Conservation (phyloP, 2,329 filamentous ascomycete species). For the Balansia obtecta region DNA sequence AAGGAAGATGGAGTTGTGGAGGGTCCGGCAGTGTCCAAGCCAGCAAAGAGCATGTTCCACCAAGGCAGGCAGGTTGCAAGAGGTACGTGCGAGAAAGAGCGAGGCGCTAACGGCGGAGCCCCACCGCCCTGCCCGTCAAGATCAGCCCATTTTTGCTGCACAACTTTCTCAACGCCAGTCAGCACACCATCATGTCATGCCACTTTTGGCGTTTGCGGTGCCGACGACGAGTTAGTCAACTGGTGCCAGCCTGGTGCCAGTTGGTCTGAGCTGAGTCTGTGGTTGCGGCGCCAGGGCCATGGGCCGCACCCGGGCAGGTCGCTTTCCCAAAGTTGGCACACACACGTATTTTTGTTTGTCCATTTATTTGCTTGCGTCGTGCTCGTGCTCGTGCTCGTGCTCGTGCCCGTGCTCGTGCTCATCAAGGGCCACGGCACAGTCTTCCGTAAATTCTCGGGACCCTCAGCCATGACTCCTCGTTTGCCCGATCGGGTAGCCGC, state of each 20-base stretch:
- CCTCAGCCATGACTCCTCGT: background rate
- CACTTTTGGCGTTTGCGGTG: conserved; percentile 17
- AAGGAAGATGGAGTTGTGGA: no score
- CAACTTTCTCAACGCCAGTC: conserved; percentile 16
- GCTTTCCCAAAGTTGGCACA: background rate
- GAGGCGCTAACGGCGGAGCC: conserved; percentile 5
- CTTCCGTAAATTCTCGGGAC: background rate
- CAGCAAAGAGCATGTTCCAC: no score
- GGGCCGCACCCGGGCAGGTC: background rate
- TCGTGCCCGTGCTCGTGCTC: no score
- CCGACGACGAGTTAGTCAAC: background rate
- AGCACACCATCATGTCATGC: conserved; percentile 22
- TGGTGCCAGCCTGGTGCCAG: conserved; percentile 2
- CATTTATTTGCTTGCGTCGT: no score
- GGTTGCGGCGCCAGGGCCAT: background rate
- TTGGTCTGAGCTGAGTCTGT: background rate
- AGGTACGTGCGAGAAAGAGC: background rate
- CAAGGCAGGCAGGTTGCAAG: background rate
- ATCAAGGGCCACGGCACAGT: no score
- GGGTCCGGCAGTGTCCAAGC: no score
- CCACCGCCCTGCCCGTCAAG: conserved; percentile 11
- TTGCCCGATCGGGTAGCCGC: background rate
- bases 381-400: no score
- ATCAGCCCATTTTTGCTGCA: conserved; percentile 26
- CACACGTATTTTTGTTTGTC: no score